Conservation (phyloP, 2,329 filamentous ascomycete genomes). For the Botrytis medusae region DNA sequence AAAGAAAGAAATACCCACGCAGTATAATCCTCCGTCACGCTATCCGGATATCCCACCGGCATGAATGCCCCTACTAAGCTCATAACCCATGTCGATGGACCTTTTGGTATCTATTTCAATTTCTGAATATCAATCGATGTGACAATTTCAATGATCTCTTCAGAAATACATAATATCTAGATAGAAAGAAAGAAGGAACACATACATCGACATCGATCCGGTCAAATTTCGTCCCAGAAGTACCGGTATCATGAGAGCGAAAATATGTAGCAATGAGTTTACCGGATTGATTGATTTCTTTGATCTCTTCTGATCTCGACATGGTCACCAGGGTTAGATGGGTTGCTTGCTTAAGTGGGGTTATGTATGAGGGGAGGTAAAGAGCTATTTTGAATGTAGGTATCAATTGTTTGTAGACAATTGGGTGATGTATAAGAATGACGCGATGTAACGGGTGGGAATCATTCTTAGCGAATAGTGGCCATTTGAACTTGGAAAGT, state of each 20-base stretch:
- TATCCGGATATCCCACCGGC: conserved; percentile 67
- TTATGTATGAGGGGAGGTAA: background rate
- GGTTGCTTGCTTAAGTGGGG: background rate
- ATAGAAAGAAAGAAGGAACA: background rate
- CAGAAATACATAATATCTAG: background rate
- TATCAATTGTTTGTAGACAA: background rate
- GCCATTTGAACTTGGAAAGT: background rate
- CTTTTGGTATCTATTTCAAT: conserved; percentile 31
- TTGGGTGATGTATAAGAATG: background rate
- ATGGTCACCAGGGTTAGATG: background rate
- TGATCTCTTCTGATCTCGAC: conserved; percentile 25
- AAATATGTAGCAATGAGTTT: conserved; percentile 40
- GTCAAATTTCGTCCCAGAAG: background rate
- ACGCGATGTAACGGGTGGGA: background rate
- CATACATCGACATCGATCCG: conserved; percentile 36
- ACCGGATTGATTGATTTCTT: conserved; percentile 38
- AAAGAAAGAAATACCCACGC: conserved; percentile 47
- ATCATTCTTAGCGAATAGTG: background rate
- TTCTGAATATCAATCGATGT: background rate
- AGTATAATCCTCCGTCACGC: conserved; percentile 69
- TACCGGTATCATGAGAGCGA: background rate
- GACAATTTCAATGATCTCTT: background rate
- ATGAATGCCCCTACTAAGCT: conserved; percentile 60
- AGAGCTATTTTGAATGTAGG: background rate
- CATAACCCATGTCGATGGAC: conserved; percentile 33